Percentiles rank a stretch among this genome's conserved stretches.
phyloP scores from a whole-genome alignment of 495 filamentous ascomycete genomes.

The Podospora pseudocomata region DNA sequence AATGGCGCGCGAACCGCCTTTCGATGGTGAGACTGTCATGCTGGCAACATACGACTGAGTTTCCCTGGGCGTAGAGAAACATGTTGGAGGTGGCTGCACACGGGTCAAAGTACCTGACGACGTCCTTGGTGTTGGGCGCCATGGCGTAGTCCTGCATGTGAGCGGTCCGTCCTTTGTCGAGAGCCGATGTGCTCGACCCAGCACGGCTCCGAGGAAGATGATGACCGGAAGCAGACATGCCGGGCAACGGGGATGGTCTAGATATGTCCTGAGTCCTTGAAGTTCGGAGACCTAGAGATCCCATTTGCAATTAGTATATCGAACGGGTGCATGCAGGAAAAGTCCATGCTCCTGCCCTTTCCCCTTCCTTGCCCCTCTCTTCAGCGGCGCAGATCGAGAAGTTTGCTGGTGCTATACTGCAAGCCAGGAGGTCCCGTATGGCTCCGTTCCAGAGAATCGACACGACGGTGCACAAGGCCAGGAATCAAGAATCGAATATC shows the following conservation, averaged over 20 bases:
- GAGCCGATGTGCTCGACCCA: conserved; percentile 51
- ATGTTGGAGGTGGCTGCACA: conserved; percentile 83
- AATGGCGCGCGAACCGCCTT: conserved; percentile 78
- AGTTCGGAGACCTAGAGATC: conserved; percentile 21
- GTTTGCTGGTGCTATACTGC: neutral
- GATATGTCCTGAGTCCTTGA: conserved; percentile 26
- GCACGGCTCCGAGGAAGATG: conserved; percentile 56
- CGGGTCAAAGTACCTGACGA: conserved; percentile 65
- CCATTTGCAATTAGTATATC: conserved; percentile 16
- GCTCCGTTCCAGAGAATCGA: neutral
- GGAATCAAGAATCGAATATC: conserved; percentile 9
- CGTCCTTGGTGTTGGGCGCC: conserved; percentile 49
- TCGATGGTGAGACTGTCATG: conserved; percentile 92
- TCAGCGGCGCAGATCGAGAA: neutral
- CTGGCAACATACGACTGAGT: conserved; percentile 72
- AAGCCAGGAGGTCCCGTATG: conserved; percentile 2
- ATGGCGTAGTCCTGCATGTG: conserved; percentile 46
- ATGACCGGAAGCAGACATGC: conserved; percentile 45
- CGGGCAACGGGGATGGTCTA: conserved; percentile 25
- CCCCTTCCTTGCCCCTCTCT: neutral
- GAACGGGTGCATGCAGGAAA: conserved; percentile 19
- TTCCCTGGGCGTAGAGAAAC: conserved; percentile 81
- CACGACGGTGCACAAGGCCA: conserved; percentile 10
- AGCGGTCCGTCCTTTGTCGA: conserved; percentile 39
- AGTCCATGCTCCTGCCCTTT: neutral